Base-by-base conservation (phyloP, 208 protist genomes). In the Kentomonas sorsogonicus region DNA sequence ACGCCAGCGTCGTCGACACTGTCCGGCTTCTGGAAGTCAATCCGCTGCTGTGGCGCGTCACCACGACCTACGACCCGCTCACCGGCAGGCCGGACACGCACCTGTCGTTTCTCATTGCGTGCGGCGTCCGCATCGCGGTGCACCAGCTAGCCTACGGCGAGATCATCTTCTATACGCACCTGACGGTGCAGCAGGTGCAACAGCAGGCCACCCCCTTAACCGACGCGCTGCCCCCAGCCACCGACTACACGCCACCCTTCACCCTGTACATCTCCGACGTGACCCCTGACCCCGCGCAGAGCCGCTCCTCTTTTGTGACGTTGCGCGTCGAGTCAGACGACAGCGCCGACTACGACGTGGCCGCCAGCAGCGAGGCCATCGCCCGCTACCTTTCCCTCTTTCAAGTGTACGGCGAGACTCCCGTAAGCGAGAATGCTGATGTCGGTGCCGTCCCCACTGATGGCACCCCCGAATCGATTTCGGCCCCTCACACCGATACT, bases 71-170 rank as follows among this genome's bases (percentile, higher is more conserved):
- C 33, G 33, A 54, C 63, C 34, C 56, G 20, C 18, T 56, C 43
- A 66, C 29, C 10, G 70, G 70, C 3, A 46, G n/a, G 1, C 27
- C 34, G 0, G 48, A 31, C 25, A 65, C 55, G 1, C 53, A 31
- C 23, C 36, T 77, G 0, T 34, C 67, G n/a, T 22, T 77, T 0
- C 38, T 54, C 4, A 22, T 71, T 1, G 29, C 40, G 4, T 77
- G 70, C 36, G 60, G 56, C 0, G 47, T 57, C 0, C 13, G 34
- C 9, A 23, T 72, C 38, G 34, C 48, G 1, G 48, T 77, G 11
- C 64, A 72, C 34, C 71, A 77, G 59, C 46, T 68, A 11, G 56
- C 63, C 10, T 77, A 69, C 54, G 65, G 61, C 6, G 46, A 41
- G 23, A 3, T 72, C 18, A 18, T 70, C 22, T 31, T 69, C 20